Conservation (phyloP, 805 yeast species). For the Cyberlindnera subsufficiens region DNA sequence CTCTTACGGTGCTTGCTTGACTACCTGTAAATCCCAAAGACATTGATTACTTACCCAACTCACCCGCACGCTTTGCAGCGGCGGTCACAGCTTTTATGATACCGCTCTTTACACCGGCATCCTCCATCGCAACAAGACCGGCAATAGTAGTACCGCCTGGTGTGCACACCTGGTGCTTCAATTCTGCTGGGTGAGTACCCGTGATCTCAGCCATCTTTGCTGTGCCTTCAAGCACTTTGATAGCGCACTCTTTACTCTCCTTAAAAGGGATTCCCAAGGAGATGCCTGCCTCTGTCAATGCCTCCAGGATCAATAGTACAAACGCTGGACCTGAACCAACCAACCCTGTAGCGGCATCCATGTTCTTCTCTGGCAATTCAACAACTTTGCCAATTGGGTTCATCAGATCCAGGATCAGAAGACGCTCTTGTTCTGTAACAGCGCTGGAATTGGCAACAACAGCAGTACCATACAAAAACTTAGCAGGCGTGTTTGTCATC, state of each 20-base stretch:
- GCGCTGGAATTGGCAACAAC: constrained; percentile 68
- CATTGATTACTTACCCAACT: constrained; percentile 43
- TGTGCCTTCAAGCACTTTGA: constrained; percentile 91
- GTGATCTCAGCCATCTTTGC: constrained; percentile 82
- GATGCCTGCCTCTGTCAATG: constrained; percentile 90
- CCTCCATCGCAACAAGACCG: constrained; percentile 89
- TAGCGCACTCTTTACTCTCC: constrained; percentile 79
- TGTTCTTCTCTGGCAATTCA: constrained; percentile 78
- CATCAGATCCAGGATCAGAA: constrained; percentile 42
- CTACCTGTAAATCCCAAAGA: neutral
- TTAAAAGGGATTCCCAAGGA: constrained; percentile 89
- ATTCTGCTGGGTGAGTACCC: constrained; percentile 81
- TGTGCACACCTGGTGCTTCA: constrained; percentile 86
- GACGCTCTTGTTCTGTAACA: constrained; percentile 39
- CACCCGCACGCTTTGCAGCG: constrained; percentile 76
- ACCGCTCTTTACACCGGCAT: constrained; percentile 79
- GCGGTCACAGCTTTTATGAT: constrained; percentile 87
- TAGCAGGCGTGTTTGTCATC: constrained; percentile 98
- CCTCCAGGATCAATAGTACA: constrained; percentile 81
- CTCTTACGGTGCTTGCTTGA: too few species aligned
- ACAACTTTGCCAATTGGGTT: constrained; percentile 61
- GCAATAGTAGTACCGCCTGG: constrained; percentile 99
- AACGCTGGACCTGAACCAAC: constrained; percentile 98
- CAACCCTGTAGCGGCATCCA: constrained; percentile 94
- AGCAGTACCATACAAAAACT: constrained; percentile 90